These are phyloP conservation scores for Fusarium proliferatum DNA, from an alignment of 2,329 filamentous ascomycete genomes.

Conservation along the genomic window DNA sequence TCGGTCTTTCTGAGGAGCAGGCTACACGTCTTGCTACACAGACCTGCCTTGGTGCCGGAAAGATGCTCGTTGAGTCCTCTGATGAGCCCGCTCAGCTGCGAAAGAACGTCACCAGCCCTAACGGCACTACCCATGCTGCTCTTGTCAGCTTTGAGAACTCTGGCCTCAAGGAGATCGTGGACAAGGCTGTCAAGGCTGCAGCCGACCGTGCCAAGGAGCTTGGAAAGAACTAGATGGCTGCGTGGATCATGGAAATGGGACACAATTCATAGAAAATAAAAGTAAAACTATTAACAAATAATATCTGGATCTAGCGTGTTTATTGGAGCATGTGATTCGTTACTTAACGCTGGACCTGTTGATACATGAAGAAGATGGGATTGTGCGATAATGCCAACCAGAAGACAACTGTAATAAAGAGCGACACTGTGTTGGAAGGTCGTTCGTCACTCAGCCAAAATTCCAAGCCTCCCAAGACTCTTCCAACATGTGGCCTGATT, in stretches of 20 bases:
- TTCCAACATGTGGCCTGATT: too few relatives aligned
- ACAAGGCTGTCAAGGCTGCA: slow-evolving; percentile 60
- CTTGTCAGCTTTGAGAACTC: slow-evolving; percentile 60
- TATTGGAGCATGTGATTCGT: fast-evolving
- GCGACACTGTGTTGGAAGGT: background rate
- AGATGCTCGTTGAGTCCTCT: slow-evolving; percentile 60
- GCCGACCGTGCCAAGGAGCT: slow-evolving; percentile 57
- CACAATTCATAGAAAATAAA: background rate
- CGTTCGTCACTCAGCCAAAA: background rate
- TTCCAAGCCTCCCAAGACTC: background rate
- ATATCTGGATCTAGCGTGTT: background rate
- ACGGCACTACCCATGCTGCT: slow-evolving; percentile 62
- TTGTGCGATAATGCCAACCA: background rate
- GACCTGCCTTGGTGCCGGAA: slow-evolving; percentile 63
- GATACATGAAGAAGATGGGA: background rate
- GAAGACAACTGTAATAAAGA: background rate
- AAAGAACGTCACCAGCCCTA: slow-evolving; percentile 64
- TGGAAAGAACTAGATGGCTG: slow-evolving; percentile 48
- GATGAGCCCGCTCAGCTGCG: slow-evolving; percentile 60
- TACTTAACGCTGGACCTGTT: background rate
- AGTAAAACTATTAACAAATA: background rate
- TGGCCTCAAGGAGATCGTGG: slow-evolving; percentile 56
- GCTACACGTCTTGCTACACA: slow-evolving; percentile 62
- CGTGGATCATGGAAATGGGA: fast-evolving
- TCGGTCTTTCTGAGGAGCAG: slow-evolving; percentile 60